phyloP scores from a whole-genome alignment of 2,329 filamentous ascomycete species.

The Aspergillus carbonarius region DNA sequence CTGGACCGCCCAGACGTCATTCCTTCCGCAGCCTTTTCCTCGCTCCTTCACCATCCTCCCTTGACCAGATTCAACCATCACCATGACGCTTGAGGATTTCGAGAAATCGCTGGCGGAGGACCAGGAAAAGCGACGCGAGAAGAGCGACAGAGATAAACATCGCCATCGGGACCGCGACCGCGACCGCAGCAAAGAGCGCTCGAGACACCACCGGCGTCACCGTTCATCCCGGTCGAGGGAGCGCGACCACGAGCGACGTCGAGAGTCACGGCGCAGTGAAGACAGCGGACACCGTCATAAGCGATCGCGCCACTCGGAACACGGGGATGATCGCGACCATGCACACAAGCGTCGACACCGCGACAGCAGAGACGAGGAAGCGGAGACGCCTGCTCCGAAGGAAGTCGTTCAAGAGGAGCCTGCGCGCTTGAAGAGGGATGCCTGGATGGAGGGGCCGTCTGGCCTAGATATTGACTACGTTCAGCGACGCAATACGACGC shows the following conservation, averaged over 20 bases:
- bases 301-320: conserved; percentile 60
- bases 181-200: conserved; percentile 44
- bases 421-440: conserved; percentile 65
- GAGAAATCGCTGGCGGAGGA: conserved; percentile 72
- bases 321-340: conserved; percentile 49
- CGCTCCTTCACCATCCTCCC: conserved; percentile 9
- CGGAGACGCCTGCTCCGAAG: conserved; percentile 36
- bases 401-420: conserved; percentile 43
- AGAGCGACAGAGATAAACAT: conserved; percentile 37
- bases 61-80: conserved; percentile 14
- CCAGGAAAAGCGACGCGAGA: conserved; percentile 38
- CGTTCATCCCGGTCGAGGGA: conserved; percentile 40
- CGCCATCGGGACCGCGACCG: conserved; percentile 31
- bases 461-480: conserved; percentile 78
- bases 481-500: conserved; percentile 60
- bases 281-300: conserved; percentile 63
- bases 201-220: conserved; percentile 34
- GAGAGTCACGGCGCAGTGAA: conserved; percentile 45
- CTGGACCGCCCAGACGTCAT: conserved; percentile 35
- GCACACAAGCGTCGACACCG: conserved; percentile 50
- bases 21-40: conserved; percentile 22
- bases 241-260: conserved; percentile 35
- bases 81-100: conserved; percentile 68
- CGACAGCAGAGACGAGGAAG: conserved; percentile 40
- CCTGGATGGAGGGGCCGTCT: conserved; percentile 92